Evolutionary conservation across 2,329 filamentous ascomycete genomes (phyloP).

Genomic region (Tolypocladium paradoxum): DNA sequence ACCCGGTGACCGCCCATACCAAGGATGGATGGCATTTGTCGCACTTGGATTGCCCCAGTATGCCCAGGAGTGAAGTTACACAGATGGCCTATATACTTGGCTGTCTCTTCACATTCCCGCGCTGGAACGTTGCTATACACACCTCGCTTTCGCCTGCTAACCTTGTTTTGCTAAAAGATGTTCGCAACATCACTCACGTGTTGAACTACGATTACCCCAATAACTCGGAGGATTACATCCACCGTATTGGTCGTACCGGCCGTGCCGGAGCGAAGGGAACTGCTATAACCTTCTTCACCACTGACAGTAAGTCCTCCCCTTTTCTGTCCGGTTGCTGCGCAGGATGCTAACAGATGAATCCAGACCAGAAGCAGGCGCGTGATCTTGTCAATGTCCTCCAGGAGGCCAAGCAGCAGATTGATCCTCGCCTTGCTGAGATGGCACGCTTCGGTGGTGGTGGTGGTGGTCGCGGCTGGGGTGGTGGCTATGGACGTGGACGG

Average conservation of each 20-base stretch:
- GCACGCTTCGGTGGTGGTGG: conserved; percentile 80
- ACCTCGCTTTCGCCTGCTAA: conserved; percentile 58
- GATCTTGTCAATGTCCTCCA: conserved; percentile 87
- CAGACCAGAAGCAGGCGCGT: conserved; percentile 89
- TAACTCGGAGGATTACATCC: conserved; percentile 97
- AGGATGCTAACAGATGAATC: not conserved
- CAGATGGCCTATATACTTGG: conserved; percentile 41
- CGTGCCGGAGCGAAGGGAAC: conserved; percentile 91
- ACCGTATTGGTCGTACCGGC: conserved; percentile 91
- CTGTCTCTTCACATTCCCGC: conserved; percentile 32
- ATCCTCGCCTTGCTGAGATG: conserved; percentile 94
- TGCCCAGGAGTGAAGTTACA: conserved; percentile 43
- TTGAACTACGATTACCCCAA: conserved; percentile 99
- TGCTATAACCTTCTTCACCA: conserved; percentile 96
- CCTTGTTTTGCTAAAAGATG: conserved; percentile 70
- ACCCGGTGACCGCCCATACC: conserved; percentile 43
- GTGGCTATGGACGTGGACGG: conserved; percentile 58
- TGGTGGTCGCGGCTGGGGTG: conserved; percentile 61
- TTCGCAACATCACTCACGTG: conserved; percentile 99
- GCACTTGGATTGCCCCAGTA: conserved; percentile 50
- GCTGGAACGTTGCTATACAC: conserved; percentile 54
- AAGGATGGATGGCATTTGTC: conserved; percentile 39
- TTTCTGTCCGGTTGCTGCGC: not conserved
- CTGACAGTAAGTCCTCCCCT: conserved; percentile 73
- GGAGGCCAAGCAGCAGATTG: conserved; percentile 97